These are phyloP conservation scores for Syzygium grande DNA, from an alignment of 345 rosid species.

Conservation along the genomic window DNA sequence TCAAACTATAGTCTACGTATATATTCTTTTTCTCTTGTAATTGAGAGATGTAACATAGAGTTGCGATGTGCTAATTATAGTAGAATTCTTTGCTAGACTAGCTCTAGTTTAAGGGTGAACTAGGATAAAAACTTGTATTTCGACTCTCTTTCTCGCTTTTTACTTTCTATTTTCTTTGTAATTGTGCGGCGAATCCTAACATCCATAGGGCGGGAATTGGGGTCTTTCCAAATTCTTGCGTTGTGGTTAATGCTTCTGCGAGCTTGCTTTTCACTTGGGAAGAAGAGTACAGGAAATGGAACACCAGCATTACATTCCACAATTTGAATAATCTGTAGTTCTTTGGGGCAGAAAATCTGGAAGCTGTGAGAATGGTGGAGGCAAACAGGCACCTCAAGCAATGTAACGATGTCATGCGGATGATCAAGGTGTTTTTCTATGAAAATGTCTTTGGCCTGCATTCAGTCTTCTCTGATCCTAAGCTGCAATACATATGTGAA, in stretches of 20 bases:
- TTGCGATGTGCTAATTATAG: too few relatives aligned
- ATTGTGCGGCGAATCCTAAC: too few relatives aligned
- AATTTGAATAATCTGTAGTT: slow-evolving; percentile 41
- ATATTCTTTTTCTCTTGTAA: too few relatives aligned
- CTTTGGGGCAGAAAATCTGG: slow-evolving; percentile 30
- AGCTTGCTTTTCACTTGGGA: slow-evolving; percentile 79
- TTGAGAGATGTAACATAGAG: too few relatives aligned
- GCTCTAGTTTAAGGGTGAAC: too few relatives aligned
- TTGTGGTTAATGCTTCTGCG: slow-evolving; percentile 61
- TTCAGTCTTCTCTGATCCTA: too few relatives aligned
- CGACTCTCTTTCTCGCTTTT: too few relatives aligned
- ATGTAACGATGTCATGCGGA: slow-evolving; percentile 8
- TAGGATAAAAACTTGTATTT: too few relatives aligned
- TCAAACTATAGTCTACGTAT: too few relatives aligned
- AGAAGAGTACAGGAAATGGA: slow-evolving; percentile 63
- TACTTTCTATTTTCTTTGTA: too few relatives aligned
- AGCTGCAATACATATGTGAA: background rate
- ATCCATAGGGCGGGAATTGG: background rate
- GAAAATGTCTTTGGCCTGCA: too few relatives aligned
- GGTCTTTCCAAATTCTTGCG: slow-evolving; percentile 40
- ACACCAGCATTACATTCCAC: slow-evolving; percentile 41
- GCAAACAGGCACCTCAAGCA: background rate
- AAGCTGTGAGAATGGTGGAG: slow-evolving; percentile 9
- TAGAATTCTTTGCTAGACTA: too few relatives aligned
- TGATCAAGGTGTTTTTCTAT: slow-evolving; percentile 54